Evolutionary conservation across 163 green algal genomes (phyloP).

Genomic region (Trebouxiophyceae sp.): DNA sequence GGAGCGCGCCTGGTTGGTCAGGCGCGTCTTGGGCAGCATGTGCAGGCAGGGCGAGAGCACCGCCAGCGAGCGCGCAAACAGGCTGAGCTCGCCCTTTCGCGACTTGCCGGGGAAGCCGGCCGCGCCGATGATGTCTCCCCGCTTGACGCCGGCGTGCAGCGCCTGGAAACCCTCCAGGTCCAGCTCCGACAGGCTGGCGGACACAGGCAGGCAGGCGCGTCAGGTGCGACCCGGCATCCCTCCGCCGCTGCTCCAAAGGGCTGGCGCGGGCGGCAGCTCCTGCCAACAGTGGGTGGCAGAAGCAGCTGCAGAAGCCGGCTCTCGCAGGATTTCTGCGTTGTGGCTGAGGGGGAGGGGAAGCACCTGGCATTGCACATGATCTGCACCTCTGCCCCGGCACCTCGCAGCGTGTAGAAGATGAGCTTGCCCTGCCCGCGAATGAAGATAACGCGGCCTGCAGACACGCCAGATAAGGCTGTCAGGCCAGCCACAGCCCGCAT

Average conservation of each 20-base stretch:
- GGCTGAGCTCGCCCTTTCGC: constrained; percentile 93
- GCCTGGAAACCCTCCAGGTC: constrained; percentile 59
- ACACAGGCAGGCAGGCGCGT: too few relatives aligned
- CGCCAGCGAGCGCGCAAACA: constrained; percentile 71
- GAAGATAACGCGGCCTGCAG: constrained; percentile 74
- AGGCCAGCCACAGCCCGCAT: too few relatives aligned
- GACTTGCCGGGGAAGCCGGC: constrained; percentile 84
- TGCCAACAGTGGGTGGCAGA: too few relatives aligned
- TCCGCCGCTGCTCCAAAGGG: not conserved
- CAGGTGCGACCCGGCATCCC: not conserved
- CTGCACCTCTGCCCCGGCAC: constrained; percentile 85
- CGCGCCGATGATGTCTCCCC: constrained; percentile 95
- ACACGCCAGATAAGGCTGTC: constrained; percentile 13
- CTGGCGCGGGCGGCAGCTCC: too few relatives aligned
- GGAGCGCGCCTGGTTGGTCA: constrained; percentile 86
- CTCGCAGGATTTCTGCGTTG: too few relatives aligned
- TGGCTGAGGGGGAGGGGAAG: too few relatives aligned
- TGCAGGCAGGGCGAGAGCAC: constrained; percentile 96
- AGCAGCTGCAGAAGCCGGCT: too few relatives aligned
- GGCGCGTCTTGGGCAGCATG: constrained; percentile 83
- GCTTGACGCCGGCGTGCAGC: constrained; percentile 68
- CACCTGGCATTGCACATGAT: constrained; percentile 80
- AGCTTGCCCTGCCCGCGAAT: constrained; percentile 90
- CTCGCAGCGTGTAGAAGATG: constrained; percentile 89
- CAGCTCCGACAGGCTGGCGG: not conserved